Base-by-base conservation (phyloP, 805 yeast genomes). In the Saccharomycopsis sp. region DNA sequence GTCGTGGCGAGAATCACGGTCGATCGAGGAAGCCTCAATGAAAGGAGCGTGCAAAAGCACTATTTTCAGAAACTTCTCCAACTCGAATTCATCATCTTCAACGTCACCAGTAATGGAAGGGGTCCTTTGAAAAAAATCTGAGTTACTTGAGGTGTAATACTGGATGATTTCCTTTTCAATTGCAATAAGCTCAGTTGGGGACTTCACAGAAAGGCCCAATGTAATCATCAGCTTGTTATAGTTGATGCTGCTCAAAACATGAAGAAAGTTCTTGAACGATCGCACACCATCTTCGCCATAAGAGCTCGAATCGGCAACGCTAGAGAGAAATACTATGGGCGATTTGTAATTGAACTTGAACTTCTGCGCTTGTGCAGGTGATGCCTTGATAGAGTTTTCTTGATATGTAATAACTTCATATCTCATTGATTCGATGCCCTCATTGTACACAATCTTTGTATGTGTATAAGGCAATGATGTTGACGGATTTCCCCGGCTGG, bases 1-100 rank as follows among this genome's bases (percentile, higher is more conserved):
- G 7, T 43, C 32, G n/a, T 55, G 58, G 37, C 58, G 47, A 10
- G 17, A 9, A 4, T 18, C 42, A 34, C 50, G 36, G 16, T 39
- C 45, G n/a, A 41, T 45, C 22, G 43, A 48, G 5, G 51, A 46
- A 3, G 50, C 39, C 40, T 63, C 67, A 18, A 64, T 49, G 32
- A 61, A 58, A 8, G 66, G 67, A 1, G 68, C 67, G 30, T 50
- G 43, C 1, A 63, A 8, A 17, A 64, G 34, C 5, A 60, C 56
- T 2, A 64, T 54, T 41, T 50, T 50, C n/a, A n/a, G 12, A 21
- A 41, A 42, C n/a, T 42, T 42, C 8, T 42, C 22, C n/a, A 20
- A 4, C 13, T 25, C 36, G 10, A 6, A 13, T 4, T 18, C 18
- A 15, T 27, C 20, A 9, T 35, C 19, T n/a, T 17, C 13, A 20